phyloP scores from a whole-genome alignment of 495 filamentous ascomycete species.

The Penicillium herquei region DNA sequence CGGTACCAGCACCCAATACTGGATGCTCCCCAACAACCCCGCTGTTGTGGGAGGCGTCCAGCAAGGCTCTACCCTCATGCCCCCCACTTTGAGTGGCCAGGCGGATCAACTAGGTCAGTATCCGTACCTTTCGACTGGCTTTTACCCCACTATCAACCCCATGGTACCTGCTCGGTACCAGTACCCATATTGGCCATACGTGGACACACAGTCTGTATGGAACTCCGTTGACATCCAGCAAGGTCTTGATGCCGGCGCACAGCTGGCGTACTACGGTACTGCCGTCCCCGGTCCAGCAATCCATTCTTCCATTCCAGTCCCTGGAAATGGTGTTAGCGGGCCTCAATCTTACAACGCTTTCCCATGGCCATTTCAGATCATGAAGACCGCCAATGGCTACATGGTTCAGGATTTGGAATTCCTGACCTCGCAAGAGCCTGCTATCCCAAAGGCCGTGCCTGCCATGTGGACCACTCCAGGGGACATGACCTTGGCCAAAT shows the following conservation, averaged over 20 bases:
- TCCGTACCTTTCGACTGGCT: constrained; percentile 26
- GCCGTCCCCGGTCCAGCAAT: not conserved
- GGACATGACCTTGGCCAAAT: constrained; percentile 80
- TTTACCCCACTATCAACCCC: constrained; percentile 25
- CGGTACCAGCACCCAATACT: constrained; percentile 24
- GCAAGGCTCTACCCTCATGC: constrained; percentile 24
- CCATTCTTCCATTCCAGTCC: too few species aligned
- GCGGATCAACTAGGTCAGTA: constrained; percentile 29
- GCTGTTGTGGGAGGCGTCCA: constrained; percentile 25
- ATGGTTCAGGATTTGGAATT: constrained; percentile 66
- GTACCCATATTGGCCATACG: constrained; percentile 30
- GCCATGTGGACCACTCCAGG: constrained; percentile 73
- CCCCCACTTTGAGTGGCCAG: constrained; percentile 20
- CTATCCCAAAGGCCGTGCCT: constrained; percentile 86
- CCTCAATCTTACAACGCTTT: constrained; percentile 20
- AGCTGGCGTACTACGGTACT: constrained; percentile 25
- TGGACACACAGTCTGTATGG: constrained; percentile 24
- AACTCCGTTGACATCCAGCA: constrained; percentile 26
- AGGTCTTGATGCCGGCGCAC: constrained; percentile 12
- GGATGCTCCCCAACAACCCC: constrained; percentile 31
- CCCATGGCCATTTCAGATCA: constrained; percentile 36
- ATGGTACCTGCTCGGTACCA: constrained; percentile 27
- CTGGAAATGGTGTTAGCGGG: too few species aligned
- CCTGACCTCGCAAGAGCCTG: constrained; percentile 69
- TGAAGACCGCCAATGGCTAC: constrained; percentile 50